Percentiles rank a stretch among this genome's conserved stretches.
Evolutionary conservation across 106 monocot species (phyloP).

Genomic region (Hemerocallis citrina): DNA sequence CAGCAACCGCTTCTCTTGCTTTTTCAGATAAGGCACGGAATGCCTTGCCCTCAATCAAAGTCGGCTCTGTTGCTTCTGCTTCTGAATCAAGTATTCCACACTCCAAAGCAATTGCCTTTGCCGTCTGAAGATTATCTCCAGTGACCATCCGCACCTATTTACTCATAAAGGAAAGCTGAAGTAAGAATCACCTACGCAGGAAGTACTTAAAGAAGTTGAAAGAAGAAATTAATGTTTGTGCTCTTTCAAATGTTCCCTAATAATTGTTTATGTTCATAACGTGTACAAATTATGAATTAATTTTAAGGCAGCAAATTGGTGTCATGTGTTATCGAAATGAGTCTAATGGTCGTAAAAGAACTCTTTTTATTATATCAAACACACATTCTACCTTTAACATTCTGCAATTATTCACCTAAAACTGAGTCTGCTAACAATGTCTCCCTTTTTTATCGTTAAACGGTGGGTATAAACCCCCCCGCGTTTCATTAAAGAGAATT

Average conservation of each 20-base stretch:
- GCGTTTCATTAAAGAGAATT: no score
- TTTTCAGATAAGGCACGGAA: constrained; percentile 63
- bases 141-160: constrained; percentile 95
- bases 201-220: background rate
- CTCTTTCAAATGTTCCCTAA: no score
- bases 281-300: no score
- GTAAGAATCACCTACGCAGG: constrained; percentile 3
- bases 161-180: constrained; percentile 2
- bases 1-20: constrained; percentile 57
- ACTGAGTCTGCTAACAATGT: no score
- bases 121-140: constrained; percentile 96
- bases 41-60: constrained; percentile 69
- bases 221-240: no score
- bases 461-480: no score
- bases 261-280: no score
- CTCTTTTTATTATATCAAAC: no score
- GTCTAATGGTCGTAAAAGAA: background rate
- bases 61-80: constrained; percentile 47
- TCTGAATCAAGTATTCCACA: constrained; percentile 81
- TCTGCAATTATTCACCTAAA: no score
- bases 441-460: no score
- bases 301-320: background rate
- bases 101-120: constrained; percentile 93
- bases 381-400: no score
- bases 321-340: background rate